These are phyloP conservation scores for Pythium biforme DNA, from an alignment of 352 stramenopile genomes.

Conservation along the genomic window DNA sequence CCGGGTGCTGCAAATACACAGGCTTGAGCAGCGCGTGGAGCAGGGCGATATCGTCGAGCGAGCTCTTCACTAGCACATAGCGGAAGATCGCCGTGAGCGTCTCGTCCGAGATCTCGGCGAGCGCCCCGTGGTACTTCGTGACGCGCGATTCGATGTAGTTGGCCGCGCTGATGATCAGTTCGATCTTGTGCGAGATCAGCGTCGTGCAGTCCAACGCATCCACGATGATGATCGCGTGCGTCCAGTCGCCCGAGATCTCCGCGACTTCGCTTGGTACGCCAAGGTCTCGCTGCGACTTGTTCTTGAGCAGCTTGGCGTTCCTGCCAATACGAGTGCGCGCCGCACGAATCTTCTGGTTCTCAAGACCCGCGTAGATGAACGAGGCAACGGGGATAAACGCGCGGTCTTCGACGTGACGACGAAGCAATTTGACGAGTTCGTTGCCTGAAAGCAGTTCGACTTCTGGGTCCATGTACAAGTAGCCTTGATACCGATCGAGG, in stretches of 20 bases:
- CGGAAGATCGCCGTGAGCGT: constrained; percentile 65
- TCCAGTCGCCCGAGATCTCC: constrained; percentile 52
- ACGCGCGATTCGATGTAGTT: constrained; percentile 53
- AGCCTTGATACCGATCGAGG: constrained; percentile 64
- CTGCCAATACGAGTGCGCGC: constrained; percentile 35
- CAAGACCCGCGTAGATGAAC: constrained; percentile 53
- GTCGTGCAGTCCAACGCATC: constrained; percentile 76
- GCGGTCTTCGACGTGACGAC: constrained; percentile 75
- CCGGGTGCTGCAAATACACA: constrained; percentile 66
- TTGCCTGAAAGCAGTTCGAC: constrained; percentile 70
- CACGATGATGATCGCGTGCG: constrained; percentile 45
- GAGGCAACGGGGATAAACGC: constrained; percentile 66
- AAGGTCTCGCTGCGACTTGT: constrained; percentile 56
- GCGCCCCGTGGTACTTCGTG: constrained; percentile 45
- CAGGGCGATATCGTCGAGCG: constrained; percentile 55
- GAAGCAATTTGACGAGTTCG: constrained; percentile 72
- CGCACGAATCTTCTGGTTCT: constrained; percentile 38
- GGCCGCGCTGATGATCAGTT: constrained; percentile 60
- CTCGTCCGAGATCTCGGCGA: constrained; percentile 62
- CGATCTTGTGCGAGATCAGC: constrained; percentile 81
- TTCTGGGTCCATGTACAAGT: constrained; percentile 58
- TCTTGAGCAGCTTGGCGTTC: constrained; percentile 64
- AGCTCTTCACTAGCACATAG: constrained; percentile 63
- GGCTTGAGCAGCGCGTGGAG: constrained; percentile 52
- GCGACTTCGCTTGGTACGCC: constrained; percentile 65